These are phyloP conservation scores for Phytophthora sp. DNA, from an alignment of 352 stramenopile species.

Conservation along the genomic window DNA sequence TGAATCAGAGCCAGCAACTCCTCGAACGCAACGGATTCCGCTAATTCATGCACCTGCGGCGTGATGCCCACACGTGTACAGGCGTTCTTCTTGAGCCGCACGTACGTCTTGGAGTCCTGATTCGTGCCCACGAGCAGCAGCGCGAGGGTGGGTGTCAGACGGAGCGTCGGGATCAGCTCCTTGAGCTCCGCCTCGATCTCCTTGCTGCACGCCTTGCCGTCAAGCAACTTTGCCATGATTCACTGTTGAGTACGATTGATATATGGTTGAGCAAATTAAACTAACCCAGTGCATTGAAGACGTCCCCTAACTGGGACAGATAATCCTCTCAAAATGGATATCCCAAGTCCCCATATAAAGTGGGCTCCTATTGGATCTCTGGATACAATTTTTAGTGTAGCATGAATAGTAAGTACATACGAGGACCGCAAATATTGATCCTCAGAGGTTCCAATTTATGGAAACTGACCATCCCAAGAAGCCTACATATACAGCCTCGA, in stretches of 20 bases:
- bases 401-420: too few species aligned
- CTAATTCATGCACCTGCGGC: constrained; percentile 78
- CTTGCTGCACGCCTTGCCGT: constrained; percentile 88
- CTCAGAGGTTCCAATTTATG: too few species aligned
- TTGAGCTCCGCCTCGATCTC: constrained; percentile 90
- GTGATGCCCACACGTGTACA: constrained; percentile 94
- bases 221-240: constrained; percentile 53
- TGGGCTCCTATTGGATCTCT: too few species aligned
- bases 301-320: too few species aligned
- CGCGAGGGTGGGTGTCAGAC: constrained; percentile 86
- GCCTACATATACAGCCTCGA: too few species aligned
- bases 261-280: background rate
- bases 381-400: too few species aligned
- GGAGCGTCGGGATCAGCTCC: constrained; percentile 55
- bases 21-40: constrained; percentile 48
- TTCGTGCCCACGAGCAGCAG: constrained; percentile 95
- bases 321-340: too few species aligned
- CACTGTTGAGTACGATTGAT: constrained; percentile 12
- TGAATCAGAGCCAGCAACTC: constrained; percentile 73
- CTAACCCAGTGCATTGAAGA: too few species aligned
- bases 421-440: too few species aligned
- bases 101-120: constrained; percentile 95
- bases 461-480: too few species aligned
- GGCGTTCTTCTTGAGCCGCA: constrained; percentile 99
- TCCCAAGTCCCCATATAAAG: too few species aligned